These are phyloP conservation scores for Populus davidiana DNA, from an alignment of 345 rosid genomes.

Conservation along the genomic window DNA sequence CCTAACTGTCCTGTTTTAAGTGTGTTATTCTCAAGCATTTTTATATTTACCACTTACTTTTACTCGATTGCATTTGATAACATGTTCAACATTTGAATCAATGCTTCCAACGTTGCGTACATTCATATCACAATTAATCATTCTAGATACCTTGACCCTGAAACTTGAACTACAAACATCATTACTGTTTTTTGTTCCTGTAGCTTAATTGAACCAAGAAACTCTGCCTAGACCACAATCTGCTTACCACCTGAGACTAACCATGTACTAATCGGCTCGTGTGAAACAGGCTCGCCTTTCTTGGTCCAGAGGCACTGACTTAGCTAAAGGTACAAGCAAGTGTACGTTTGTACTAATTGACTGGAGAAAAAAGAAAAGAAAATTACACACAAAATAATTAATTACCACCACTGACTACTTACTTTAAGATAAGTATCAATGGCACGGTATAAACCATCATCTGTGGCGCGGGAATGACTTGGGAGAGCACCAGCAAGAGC, in stretches of 20 bases:
- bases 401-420: conserved; percentile 8
- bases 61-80: neutral
- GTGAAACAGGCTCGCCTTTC: neutral
- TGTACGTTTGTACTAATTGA: neutral
- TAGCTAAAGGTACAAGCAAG: neutral
- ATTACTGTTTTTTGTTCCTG: too few species aligned
- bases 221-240: neutral
- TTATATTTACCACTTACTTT: neutral
- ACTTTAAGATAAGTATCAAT: conserved; percentile 88
- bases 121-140: neutral
- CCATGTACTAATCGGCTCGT: neutral
- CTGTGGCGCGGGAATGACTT: conserved; percentile 56
- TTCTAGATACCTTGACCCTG: neutral
- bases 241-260: neutral
- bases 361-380: neutral
- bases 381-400: too few species aligned
- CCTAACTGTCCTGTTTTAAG: neutral
- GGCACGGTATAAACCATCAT: conserved; percentile 82
- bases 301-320: neutral
- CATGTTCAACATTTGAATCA: neutral
- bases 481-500: conserved; percentile 69
- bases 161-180: neutral
- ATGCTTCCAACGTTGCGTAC: neutral
- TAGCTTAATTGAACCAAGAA: too few species aligned
- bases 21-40: neutral